Base-by-base conservation (phyloP, 2,329 filamentous ascomycete species). In the Fusarium sp. region DNA sequence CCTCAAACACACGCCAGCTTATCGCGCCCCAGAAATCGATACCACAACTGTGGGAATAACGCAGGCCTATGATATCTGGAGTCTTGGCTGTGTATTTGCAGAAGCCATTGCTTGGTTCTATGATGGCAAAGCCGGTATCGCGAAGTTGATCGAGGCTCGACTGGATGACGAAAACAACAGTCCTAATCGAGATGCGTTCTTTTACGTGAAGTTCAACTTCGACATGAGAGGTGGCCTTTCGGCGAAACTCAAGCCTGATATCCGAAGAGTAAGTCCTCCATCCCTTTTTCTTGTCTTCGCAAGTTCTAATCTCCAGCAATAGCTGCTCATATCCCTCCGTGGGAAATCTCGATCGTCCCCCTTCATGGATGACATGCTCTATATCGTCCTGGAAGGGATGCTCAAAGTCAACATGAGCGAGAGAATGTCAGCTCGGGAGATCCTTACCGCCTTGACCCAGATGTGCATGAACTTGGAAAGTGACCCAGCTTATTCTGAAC, bases 121-220 rank as follows among this genome's bases (percentile, higher is more conserved):
- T 0, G 3, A 33, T 0, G 53, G 60, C 2, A 23, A 30, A 5
- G 1, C 4, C 1, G 43, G 60, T 0, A 13, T 50, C 0, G 6
- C 21, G 1, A 23, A 35, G 1, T 11, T 59, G 2, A 19, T 16
- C 1, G 0, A 6, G 1, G 19, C n/a, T 23, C 53, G 43, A 2
- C 9, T 19, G 6, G 60, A 64, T 2, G 3, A 13, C 1, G 4
- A 16, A n/a, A 0, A 9, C 1, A 21, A 32, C 10, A 60, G 21
- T 1, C 16, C 30, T 0, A 43, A 23, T 13, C 18, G 37, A 3
- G 44, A 37, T 13, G 53, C 53, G 4, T 32, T 32, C 30, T 32
- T 32, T 32, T 32, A 32, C 12, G 30, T 32, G 30, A 32, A 32
- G 30, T 32, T 12, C 30, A 10, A 32, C 10, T 32, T 32, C 30